Evolutionary conservation across 2,329 filamentous ascomycete species (phyloP), one percentile per base, ranked within the genome.

Genomic region (Scorias spongiosa): DNA sequence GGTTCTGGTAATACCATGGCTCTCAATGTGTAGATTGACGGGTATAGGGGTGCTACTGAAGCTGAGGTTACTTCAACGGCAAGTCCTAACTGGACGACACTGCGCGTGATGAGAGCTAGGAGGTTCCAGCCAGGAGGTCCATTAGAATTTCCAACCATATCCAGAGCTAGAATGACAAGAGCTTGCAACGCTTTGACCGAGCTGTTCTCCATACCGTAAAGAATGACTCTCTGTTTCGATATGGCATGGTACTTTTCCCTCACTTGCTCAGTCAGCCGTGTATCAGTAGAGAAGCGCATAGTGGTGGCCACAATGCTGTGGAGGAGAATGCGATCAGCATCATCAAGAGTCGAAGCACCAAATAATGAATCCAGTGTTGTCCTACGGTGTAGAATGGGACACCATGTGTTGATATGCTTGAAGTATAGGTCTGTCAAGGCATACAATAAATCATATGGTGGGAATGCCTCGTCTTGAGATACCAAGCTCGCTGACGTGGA

Each of bases 41-140:
- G 78, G 58, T 82, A 86, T 44, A 78, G 74, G 1, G 86, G 85
- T 1, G 84, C 80, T 1, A 89, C 78, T 10, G 83, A 78, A 6
- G 82, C 77, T 0, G 85, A 91, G 26, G 80, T 87, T 5, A 76
- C 78, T 59, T 95, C 88, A 1, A 89, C 84, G 0, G 86, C 80
- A 20, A 95, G 66, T 0, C 88, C 88, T 1, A 94, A 68, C 60
- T 94, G 87, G 2, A 94, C 86, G 1, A 93, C 85, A 6, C 84
- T 87, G 15, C 88, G 76, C 1, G 86, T 88, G 48, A 94, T 93
- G 42, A 94, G 66, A 6, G 88, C 87, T 61, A 94, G 77, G 46
- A 94, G 73, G 57, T 93, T 93, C 87, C 87, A 93, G 2, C 85
- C 87, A 0, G 87, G 86, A 2, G 87, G 87, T 0, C 88, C 88